A percentile compares a stretch with the other conserved stretches of the same genome.
phyloP scores from a whole-genome alignment of 2,329 filamentous ascomycete species.

The Arachnopeziza araneosa region DNA sequence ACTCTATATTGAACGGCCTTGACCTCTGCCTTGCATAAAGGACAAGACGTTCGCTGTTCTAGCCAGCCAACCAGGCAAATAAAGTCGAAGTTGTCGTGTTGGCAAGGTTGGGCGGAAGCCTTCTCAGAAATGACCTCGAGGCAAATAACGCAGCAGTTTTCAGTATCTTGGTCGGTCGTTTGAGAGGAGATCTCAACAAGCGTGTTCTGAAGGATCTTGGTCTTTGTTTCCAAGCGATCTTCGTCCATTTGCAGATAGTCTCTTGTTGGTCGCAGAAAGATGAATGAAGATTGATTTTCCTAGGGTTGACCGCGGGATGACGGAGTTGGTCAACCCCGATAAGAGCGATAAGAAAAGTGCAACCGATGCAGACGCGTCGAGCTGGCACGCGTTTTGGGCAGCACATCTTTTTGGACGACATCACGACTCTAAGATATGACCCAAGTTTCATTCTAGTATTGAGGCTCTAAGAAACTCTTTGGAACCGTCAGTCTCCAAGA shows the following conservation, averaged over 20 bases:
- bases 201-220: constrained; percentile 39
- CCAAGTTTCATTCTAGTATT: too few species aligned
- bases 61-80: constrained; percentile 80
- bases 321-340: too few species aligned
- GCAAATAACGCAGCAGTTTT: constrained; percentile 76
- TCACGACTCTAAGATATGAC: too few species aligned
- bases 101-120: constrained; percentile 69
- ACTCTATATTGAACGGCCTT: constrained; percentile 61
- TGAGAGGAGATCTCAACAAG: constrained; percentile 35
- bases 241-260: constrained; percentile 25
- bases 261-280: not conserved
- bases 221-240: constrained; percentile 36
- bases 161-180: constrained; percentile 25
- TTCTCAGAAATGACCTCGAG: constrained; percentile 68
- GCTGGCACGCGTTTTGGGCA: too few species aligned
- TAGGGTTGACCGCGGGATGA: too few species aligned
- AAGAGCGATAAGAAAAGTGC: too few species aligned
- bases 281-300: not conserved
- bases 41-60: constrained; percentile 65
- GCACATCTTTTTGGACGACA: too few species aligned
- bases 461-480: too few species aligned
- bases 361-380: too few species aligned
- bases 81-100: constrained; percentile 79
- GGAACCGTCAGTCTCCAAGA: too few species aligned
- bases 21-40: constrained; percentile 63